Conservation (phyloP, 345 rosid genomes). For the Kernera saxatilis region DNA sequence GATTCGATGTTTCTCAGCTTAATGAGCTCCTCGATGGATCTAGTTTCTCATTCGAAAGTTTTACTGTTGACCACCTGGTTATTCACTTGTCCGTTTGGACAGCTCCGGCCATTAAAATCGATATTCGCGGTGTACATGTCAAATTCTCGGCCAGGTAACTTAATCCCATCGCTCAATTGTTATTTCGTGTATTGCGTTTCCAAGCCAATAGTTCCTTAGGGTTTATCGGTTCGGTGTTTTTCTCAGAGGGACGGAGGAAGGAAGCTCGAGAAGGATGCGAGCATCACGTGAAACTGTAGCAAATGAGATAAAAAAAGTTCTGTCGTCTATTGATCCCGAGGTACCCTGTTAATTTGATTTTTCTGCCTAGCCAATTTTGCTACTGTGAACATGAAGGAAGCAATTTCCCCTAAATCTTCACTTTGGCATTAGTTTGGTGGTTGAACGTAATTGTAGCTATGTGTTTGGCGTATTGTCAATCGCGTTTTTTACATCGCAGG, state of each 20-base stretch:
- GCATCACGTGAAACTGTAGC: constrained; percentile 24
- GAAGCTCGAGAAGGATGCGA: constrained; percentile 30
- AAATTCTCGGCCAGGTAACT: constrained; percentile 46
- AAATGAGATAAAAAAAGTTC: constrained; percentile 43
- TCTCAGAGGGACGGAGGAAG: constrained; percentile 41
- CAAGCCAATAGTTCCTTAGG: background rate
- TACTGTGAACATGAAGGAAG: background rate
- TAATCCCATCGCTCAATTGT: background rate
- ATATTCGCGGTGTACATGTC: constrained; percentile 54
- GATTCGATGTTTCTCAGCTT: constrained; percentile 45
- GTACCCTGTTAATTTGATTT: constrained; percentile 29
- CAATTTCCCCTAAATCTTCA: background rate
- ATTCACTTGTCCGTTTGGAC: constrained; percentile 73
- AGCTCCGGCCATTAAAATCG: constrained; percentile 46
- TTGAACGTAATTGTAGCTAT: background rate
- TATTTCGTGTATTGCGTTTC: background rate
- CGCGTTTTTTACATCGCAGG: constrained; percentile 40
- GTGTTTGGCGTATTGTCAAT: background rate
- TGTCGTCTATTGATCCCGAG: constrained; percentile 72
- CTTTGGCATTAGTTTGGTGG: background rate
- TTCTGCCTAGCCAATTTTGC: background rate
- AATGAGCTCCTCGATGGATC: constrained; percentile 46
- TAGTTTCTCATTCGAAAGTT: constrained; percentile 38
- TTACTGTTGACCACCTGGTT: constrained; percentile 44
- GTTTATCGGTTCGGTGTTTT: background rate